Percentiles rank a stretch among this genome's conserved stretches.
These are phyloP conservation scores for Elsinoe necatrix DNA, from an alignment of 2,329 filamentous ascomycete genomes.

Conservation along the genomic window DNA sequence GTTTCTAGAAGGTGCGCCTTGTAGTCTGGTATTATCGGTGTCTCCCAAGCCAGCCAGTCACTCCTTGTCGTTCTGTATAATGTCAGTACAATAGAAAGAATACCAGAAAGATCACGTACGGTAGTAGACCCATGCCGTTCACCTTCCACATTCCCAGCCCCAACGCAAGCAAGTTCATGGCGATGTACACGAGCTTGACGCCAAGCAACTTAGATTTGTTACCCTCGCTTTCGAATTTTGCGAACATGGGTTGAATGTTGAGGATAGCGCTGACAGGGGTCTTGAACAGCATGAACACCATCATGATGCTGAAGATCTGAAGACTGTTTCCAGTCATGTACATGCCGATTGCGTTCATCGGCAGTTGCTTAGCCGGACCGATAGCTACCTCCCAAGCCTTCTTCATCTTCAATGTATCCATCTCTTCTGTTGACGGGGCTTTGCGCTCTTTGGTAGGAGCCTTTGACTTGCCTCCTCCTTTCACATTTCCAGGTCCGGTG, in stretches of 20 bases:
- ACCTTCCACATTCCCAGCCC: constrained; percentile 92
- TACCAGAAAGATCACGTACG: constrained; percentile 48
- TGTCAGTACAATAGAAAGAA: background rate
- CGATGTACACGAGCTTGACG: constrained; percentile 80
- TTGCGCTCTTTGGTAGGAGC: constrained; percentile 43
- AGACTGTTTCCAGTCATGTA: constrained; percentile 99
- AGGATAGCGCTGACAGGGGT: constrained; percentile 80
- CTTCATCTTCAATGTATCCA: constrained; percentile 92
- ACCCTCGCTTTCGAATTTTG: constrained; percentile 76
- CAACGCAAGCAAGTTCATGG: constrained; percentile 76
- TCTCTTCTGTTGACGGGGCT: constrained; percentile 69
- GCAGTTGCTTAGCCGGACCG: constrained; percentile 83
- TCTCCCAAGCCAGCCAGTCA: constrained; percentile 97
- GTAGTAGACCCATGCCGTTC: constrained; percentile 89
- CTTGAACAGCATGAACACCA: constrained; percentile 99
- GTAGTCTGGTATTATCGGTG: constrained; percentile 56
- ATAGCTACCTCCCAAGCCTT: constrained; percentile 98
- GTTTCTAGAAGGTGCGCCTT: constrained; percentile 43
- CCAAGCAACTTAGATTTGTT: constrained; percentile 65
- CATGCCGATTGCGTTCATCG: constrained; percentile 99
- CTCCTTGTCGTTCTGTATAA: constrained; percentile 75
- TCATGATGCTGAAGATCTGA: constrained; percentile 99
- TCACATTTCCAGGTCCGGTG: constrained; percentile 39
- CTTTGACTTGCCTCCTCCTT: constrained; percentile 18
- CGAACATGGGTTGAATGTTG: constrained; percentile 77